These are phyloP conservation scores for Solanum chaucha DNA, from an alignment of 257 asterid genomes.

Conservation along the genomic window DNA sequence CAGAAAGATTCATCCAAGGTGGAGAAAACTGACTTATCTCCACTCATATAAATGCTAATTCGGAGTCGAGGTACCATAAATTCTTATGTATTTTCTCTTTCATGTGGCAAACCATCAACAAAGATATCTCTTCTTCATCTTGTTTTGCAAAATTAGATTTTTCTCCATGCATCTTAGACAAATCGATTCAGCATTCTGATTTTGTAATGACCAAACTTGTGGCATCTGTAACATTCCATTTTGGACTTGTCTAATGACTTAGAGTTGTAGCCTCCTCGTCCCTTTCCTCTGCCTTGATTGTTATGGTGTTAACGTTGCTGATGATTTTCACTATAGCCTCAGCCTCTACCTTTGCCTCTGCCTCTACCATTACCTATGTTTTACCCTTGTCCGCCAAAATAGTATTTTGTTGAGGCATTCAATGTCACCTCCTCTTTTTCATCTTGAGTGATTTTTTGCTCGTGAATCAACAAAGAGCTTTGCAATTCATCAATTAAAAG, in stretches of 20 bases:
- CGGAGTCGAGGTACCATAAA: background rate
- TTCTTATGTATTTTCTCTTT: background rate
- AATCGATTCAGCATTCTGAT: background rate
- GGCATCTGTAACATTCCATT: background rate
- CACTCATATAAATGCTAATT: background rate
- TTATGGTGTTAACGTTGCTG: background rate
- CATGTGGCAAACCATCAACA: background rate
- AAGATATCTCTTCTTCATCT: background rate
- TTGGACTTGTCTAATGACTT: background rate
- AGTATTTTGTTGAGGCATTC: background rate
- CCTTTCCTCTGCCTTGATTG: background rate
- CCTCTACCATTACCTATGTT: background rate
- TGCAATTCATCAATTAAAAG: background rate
- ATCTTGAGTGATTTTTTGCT: background rate
- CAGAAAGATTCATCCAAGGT: background rate
- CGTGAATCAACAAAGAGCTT: background rate
- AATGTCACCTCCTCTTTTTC: background rate
- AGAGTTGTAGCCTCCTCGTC: background rate
- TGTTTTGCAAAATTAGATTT: background rate
- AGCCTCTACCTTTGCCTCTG: background rate
- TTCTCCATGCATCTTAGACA: background rate
- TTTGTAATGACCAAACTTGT: background rate
- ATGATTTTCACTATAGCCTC: background rate
- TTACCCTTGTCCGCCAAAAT: background rate
- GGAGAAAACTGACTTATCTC: background rate